Evolutionary conservation across 805 yeast genomes (phyloP).

Genomic region (Starmerella asiatica): DNA sequence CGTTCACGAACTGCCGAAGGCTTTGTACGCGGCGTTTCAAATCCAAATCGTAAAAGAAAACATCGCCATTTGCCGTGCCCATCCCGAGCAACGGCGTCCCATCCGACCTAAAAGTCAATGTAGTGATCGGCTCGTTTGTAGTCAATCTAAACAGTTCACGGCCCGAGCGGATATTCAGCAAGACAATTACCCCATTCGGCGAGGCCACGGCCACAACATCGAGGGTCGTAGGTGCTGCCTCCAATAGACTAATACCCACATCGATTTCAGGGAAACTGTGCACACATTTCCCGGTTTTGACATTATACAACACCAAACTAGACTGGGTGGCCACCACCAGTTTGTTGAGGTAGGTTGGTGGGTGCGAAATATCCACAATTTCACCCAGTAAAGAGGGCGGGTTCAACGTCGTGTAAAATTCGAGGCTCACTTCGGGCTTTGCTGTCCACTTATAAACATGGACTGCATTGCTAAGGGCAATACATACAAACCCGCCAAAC

Average conservation of each 20-base stretch:
- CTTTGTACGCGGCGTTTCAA: conserved; percentile 62
- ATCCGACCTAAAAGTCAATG: conserved; percentile 81
- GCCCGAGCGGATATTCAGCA: conserved; percentile 59
- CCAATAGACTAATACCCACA: conserved; percentile 52
- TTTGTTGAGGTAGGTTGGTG: conserved; percentile 87
- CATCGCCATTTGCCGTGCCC: conserved; percentile 66
- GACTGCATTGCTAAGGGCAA: conserved; percentile 36
- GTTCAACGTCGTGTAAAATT: conserved; percentile 50
- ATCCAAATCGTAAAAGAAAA: conserved; percentile 72
- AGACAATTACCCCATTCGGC: conserved; percentile 46
- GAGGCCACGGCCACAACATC: conserved; percentile 74
- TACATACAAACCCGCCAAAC: conserved; percentile 71
- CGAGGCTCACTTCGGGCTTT: conserved; percentile 38
- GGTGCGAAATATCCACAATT: conserved; percentile 58
- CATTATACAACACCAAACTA: conserved; percentile 50
- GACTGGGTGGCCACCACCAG: conserved; percentile 66
- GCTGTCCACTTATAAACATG: conserved; percentile 42
- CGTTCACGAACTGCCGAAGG: conserved; percentile 50
- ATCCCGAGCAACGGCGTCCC: conserved; percentile 72
- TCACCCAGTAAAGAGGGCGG: conserved; percentile 54
- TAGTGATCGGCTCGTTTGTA: conserved; percentile 32
- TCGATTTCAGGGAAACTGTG: conserved; percentile 41
- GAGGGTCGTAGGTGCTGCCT: conserved; percentile 64
- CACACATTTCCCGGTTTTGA: conserved; percentile 62
- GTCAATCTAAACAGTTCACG: conserved; percentile 37